A percentile compares a stretch with the other conserved stretches of the same genome.
These are phyloP conservation scores for Ogataea corticis DNA, from an alignment of 805 yeast genomes.

Conservation along the genomic window DNA sequence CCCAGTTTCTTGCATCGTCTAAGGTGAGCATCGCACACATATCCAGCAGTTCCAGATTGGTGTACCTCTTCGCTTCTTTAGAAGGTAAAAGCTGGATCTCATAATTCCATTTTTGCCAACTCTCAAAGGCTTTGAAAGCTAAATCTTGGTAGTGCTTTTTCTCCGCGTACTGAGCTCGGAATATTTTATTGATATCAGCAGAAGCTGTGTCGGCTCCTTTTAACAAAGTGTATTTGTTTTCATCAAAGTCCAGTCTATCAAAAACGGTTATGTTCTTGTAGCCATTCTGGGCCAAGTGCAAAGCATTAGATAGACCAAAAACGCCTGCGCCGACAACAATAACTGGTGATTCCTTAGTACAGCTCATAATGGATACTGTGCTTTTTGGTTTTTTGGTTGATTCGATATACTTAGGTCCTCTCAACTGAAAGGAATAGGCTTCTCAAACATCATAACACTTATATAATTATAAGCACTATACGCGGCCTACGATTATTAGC, in stretches of 20 bases:
- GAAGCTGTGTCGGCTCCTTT: slow-evolving; percentile 43
- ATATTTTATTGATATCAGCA: slow-evolving; percentile 41
- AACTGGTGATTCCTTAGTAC: slow-evolving; percentile 27
- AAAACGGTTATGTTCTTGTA: slow-evolving; percentile 39
- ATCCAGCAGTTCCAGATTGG: slow-evolving; percentile 28
- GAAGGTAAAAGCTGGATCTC: slow-evolving; percentile 24
- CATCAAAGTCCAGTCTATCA: slow-evolving; percentile 37
- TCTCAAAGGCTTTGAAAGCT: slow-evolving; percentile 29
- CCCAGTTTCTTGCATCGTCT: slow-evolving; percentile 29
- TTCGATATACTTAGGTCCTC: too few relatives aligned
- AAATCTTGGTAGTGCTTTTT: slow-evolving; percentile 36
- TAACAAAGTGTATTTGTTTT: slow-evolving; percentile 31
- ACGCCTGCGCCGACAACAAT: slow-evolving; percentile 56
- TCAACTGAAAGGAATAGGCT: too few relatives aligned
- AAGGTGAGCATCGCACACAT: slow-evolving; percentile 32
- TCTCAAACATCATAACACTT: too few relatives aligned
- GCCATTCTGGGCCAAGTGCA: slow-evolving; percentile 39
- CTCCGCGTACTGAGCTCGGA: slow-evolving; percentile 40
- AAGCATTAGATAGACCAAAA: slow-evolving; percentile 52
- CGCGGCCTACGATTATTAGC: too few relatives aligned
- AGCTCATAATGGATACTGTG: slow-evolving; percentile 2
- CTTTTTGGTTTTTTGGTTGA: too few relatives aligned
- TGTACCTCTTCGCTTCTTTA: slow-evolving; percentile 26
- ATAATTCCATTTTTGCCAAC: slow-evolving; percentile 29
- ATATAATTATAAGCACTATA: too few relatives aligned